phyloP scores from a whole-genome alignment of 768 basidiomycete genomes.

The Xerocomellus dryophilus region DNA sequence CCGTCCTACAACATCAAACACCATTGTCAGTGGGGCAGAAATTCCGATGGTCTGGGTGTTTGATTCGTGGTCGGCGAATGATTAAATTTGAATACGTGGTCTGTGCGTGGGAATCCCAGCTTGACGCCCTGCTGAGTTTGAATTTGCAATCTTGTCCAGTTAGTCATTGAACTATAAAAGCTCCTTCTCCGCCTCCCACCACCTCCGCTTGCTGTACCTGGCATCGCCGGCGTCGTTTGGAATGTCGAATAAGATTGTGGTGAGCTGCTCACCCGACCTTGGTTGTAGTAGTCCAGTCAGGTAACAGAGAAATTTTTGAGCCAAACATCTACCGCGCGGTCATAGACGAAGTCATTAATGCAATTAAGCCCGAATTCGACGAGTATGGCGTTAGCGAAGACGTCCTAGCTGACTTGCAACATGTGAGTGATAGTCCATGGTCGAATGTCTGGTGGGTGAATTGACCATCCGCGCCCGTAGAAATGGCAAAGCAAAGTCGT shows the following conservation, averaged over 20 bases:
- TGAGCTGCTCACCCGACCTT: constrained; percentile 74
- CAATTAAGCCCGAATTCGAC: constrained; percentile 92
- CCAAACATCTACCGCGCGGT: constrained; percentile 87
- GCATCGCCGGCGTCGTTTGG: constrained; percentile 31
- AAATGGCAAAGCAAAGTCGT: constrained; percentile 97
- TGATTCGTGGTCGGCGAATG: too few species aligned
- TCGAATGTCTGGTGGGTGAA: constrained; percentile 5
- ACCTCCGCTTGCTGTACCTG: constrained; percentile 30
- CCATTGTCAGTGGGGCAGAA: not conserved
- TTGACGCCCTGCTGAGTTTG: constrained; percentile 39
- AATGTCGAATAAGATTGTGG: constrained; percentile 99
- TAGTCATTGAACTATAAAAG: constrained; percentile 42
- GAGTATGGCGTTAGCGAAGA: constrained; percentile 94
- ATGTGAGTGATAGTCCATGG: constrained; percentile 52
- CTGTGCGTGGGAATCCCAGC: constrained; percentile 45
- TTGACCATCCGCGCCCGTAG: constrained; percentile 38
- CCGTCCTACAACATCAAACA: not conserved
- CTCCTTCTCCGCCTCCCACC: constrained; percentile 31
- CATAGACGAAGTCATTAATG: constrained; percentile 92
- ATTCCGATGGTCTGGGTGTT: not conserved
- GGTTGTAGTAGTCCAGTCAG: constrained; percentile 52
- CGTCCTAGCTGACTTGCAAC: constrained; percentile 83
- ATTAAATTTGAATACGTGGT: constrained; percentile 23
- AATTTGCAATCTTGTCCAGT: constrained; percentile 39
- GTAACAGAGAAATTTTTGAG: constrained; percentile 64